Base-by-base conservation (phyloP, 768 basidiomycete genomes). In the Fistulinella prunicolor region DNA sequence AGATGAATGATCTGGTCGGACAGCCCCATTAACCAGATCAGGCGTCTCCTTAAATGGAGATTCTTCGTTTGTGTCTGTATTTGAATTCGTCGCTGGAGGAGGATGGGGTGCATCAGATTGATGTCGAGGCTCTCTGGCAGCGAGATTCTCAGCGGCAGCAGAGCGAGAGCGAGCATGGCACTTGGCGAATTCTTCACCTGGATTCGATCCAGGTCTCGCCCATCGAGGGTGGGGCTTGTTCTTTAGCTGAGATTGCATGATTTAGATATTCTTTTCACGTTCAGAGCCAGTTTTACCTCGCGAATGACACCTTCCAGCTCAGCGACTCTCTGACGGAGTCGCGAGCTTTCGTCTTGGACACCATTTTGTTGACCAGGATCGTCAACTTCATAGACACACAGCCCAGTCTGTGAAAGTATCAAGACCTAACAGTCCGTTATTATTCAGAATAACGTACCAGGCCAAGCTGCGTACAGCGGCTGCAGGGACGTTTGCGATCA, bases 381-480 rank as follows among this genome's bases (percentile, higher is more conserved):
- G 57, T 89, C 87, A 7, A 90, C 80, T 63, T 92, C 87, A 57
- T 92, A 92, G 9, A 90, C 84, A 60, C 89, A 92, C 4, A 88
- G 72, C 2, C 87, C 88, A 41, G 86, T 89, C 86, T 88, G 53
- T 35, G 28, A 36, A 16, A 38, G 14, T 19, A 14, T 42, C 50
- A 17, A 48, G 38, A 22, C n/a, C 29, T 19, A n/a, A 39, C 56
- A 59, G 44, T 58, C 45, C 29, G 55, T 58, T 21, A 63, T 58
- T 46, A 64, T 54, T 62, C 54, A 47, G 57, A 56, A 26, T 61
- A 53, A 42, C 69, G 49, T 46, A 70, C 71, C 43, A 76, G 55
- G 24, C 68, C 72, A 8, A 73, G 64, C 34, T 76, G 64, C 42
- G 68, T 64, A 67, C 69, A 69, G 62, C 82, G 57, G 54, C 73